Evolutionary conservation across 257 asterid species (phyloP).

Genomic region (Nicotiana otophora): DNA sequence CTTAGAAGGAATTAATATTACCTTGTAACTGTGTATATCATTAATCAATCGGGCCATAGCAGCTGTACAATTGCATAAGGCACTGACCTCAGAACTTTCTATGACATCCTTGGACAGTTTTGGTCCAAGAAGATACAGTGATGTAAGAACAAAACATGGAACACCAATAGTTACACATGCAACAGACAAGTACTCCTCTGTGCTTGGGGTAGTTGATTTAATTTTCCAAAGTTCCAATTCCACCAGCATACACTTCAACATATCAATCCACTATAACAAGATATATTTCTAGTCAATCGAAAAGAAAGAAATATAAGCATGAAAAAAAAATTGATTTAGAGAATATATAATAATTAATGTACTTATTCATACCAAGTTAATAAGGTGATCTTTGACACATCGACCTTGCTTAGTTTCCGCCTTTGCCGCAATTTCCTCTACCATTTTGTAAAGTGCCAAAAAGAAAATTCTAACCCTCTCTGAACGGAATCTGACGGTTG

Average conservation of each 20-base stretch:
- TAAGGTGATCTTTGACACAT: conserved; percentile 20
- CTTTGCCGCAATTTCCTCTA: conserved; percentile 31
- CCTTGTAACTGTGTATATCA: conserved; percentile 24
- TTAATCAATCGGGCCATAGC: conserved; percentile 20
- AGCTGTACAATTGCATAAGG: conserved; percentile 10
- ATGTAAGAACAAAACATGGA: conserved; percentile 1
- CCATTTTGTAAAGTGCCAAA: conserved; percentile 23
- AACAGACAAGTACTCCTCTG: conserved; percentile 23
- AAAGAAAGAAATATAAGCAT: too few species aligned
- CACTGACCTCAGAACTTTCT: conserved; percentile 11
- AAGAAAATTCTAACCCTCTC: conserved; percentile 28
- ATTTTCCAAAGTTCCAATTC: conserved; percentile 18
- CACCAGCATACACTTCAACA: neutral
- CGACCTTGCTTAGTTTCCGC: conserved; percentile 30
- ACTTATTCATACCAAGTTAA: conserved; percentile 8
- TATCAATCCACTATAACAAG: conserved; percentile 17
- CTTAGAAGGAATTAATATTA: neutral
- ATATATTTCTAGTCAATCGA: neutral
- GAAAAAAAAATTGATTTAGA: too few species aligned
- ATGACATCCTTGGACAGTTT: conserved; percentile 12
- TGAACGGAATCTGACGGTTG: conserved; percentile 13
- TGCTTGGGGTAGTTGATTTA: neutral
- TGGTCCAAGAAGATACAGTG: conserved; percentile 17
- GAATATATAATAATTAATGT: too few species aligned
- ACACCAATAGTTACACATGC: conserved; percentile 1